A percentile compares a stretch with the other conserved stretches of the same genome.
These are phyloP conservation scores for Ammopiptanthus mongolicus DNA, from an alignment of 306 rosid genomes.

Conservation along the genomic window DNA sequence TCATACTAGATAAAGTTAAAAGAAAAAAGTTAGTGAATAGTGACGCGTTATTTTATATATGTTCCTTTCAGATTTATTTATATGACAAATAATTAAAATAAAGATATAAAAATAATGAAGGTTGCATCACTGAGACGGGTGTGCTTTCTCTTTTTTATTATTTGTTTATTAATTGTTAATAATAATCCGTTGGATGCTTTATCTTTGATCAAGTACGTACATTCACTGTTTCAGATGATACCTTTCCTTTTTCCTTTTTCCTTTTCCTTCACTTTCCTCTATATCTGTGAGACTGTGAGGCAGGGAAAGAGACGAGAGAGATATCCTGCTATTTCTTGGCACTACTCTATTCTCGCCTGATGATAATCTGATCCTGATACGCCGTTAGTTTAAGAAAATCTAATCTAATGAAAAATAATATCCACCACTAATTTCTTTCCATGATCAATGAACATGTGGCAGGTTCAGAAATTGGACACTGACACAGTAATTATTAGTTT, in stretches of 20 bases:
- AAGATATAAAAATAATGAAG: no score
- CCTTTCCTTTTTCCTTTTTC: not conserved
- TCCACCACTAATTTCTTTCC: not conserved
- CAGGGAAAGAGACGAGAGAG: slow-evolving; percentile 23
- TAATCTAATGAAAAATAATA: not conserved
- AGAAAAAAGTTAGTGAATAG: no score
- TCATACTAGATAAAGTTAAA: not conserved
- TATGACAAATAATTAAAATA: no score
- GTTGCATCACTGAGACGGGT: no score
- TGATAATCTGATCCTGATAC: not conserved
- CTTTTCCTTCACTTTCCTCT: not conserved
- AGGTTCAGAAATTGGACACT: not conserved
- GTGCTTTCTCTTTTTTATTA: no score
- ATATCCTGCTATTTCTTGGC: slow-evolving; percentile 26
- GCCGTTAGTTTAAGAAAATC: not conserved
- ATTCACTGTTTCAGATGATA: not conserved
- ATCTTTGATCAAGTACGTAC: not conserved
- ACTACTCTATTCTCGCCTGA: not conserved
- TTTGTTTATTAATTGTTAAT: no score
- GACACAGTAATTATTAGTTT: not conserved
- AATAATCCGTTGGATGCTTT: not conserved
- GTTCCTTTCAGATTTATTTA: no score
- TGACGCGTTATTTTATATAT: no score
- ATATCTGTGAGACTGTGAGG: slow-evolving; percentile 15
- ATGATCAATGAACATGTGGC: not conserved